Base-by-base conservation (phyloP, 1,284 basidiomycete species). In the Cystobasidium slooffiae region DNA sequence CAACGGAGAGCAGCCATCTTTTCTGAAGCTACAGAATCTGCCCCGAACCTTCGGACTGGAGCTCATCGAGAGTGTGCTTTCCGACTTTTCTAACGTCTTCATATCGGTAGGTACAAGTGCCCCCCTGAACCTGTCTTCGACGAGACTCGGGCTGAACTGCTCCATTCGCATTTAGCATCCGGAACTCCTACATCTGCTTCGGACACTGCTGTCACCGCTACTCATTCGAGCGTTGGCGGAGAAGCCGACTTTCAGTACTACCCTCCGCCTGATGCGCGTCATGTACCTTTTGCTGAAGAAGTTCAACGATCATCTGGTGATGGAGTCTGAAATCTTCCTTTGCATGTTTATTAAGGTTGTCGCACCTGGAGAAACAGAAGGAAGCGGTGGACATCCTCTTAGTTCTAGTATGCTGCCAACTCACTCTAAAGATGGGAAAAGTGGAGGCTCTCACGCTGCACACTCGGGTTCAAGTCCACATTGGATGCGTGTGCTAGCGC, bases 41-140 rank as follows among this genome's bases (percentile, higher is more conserved):
- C 92, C 93, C 78, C 91, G 94, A 82, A 97, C 96, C 0, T 98
- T 98, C 79, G 93, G 94, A 0, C 85, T 99, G 37, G 96, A 99
- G 83, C 85, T 99, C 68, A 92, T 99, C 72, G 97, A 99, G 84
- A 97, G 94, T 80, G 93, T 98, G 5, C 84, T 99, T 67, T 96
- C 94, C 14, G 97, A 97, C 78, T 97, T 98, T 80, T 90, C 94
- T 77, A 87, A 87, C 14, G 86, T 95, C 0, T 96, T 98, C 80
- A 88, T 90, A 75, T 88, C 89, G 84, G 93, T 91, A 76, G 75
- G 84, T 79, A 0, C 18, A 4, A 16, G 6, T 10, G n/a, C 55
- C 14, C 10, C 20, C 1, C 22, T 56, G 24, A 3, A 22, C 39
- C 22, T 31, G 55, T 31, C 22, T 8, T 59, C 18, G 39, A 43